Evolutionary conservation across 768 basidiomycete species (phyloP), one percentile per base, ranked within the genome.

Genomic region (Boletus sensibilis): DNA sequence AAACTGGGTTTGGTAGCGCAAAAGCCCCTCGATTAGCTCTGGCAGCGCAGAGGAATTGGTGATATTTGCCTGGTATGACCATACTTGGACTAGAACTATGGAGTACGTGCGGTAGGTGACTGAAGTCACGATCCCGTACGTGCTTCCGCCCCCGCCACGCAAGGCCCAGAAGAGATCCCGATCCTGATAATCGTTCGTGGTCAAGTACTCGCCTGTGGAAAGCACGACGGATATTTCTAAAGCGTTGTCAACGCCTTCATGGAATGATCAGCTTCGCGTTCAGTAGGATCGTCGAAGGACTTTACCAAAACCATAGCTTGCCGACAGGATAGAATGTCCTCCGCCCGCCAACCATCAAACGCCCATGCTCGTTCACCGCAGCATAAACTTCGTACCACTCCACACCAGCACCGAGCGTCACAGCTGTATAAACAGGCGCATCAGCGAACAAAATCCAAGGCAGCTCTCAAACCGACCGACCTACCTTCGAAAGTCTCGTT

Each of bases 91-190:
- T 5, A 78, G 77, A 12, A 71, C 57, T 11, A 55, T 21, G 3
- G 76, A 73, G 48, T 81, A 72, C 0, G 78, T 80, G 49, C 64
- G 63, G 59, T 81, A 81, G 0, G 79, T 80, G 5, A 74, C 76
- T 1, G 77, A 77, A 3, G 75, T 75, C 20, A 82, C 68, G 21
- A 82, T 69, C 10, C 78, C 80, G 52, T 70, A 82, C 2, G 77
- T 81, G 16, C 77, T 70, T 0, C 78, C 79, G 0, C 82, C 82
- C 1, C 78, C 79, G 0, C 81, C 82, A 25, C 81, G 72, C 49
- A 84, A 61, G 0, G 82, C 81, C 77, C 79, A 84, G 67, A 80
- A 83, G 5, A 83, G 72, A 52, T 83, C 78, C 4, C 67, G 14
- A 56, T 82, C 68, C 39, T 72, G 68, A 60, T 75, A 66, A 0